Conservation (phyloP, 164 flowering plant species). For the grape (Vitis vinifera) region DNA sequence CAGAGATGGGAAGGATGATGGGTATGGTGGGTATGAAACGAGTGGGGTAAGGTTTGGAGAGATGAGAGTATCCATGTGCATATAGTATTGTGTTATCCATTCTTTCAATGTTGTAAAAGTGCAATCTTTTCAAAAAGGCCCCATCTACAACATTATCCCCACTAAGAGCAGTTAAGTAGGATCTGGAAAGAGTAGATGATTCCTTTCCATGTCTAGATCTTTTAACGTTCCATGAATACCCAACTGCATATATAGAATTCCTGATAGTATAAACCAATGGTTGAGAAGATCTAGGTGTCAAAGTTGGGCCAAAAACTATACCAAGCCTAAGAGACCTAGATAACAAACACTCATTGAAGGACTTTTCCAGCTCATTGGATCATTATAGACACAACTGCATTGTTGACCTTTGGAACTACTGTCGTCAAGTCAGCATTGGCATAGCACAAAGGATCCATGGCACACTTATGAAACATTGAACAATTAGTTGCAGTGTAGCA, state of each 20-base stretch:
- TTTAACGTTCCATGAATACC: slow-evolving; percentile 75
- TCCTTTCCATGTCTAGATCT: slow-evolving; percentile 77
- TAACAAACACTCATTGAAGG: slow-evolving; percentile 53
- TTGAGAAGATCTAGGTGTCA: slow-evolving; percentile 43
- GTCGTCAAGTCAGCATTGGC: slow-evolving; percentile 75
- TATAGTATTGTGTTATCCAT: slow-evolving; percentile 69
- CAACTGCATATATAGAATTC: slow-evolving; percentile 58
- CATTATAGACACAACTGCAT: slow-evolving; percentile 72
- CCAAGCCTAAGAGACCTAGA: slow-evolving; percentile 91
- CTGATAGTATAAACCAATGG: slow-evolving; percentile 49
- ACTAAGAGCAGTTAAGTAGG: slow-evolving; percentile 65
- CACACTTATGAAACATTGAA: slow-evolving; percentile 81
- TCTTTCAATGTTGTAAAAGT: slow-evolving; percentile 84
- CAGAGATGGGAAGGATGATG: too few species aligned
- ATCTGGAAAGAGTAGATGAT: slow-evolving; percentile 67
- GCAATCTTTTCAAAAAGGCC: slow-evolving; percentile 71
- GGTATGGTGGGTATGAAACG: too few species aligned
- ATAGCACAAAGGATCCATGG: slow-evolving; percentile 82
- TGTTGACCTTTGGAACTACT: slow-evolving; percentile 70
- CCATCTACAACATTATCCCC: slow-evolving; percentile 58
- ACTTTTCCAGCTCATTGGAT: slow-evolving; percentile 78
- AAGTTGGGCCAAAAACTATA: slow-evolving; percentile 49
- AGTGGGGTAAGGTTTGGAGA: slow-evolving; percentile 21
- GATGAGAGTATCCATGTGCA: slow-evolving; percentile 53
- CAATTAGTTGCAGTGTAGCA: slow-evolving; percentile 79